Conservation (phyloP, 164 flowering plant species). For the Warburgia ugandensis region DNA sequence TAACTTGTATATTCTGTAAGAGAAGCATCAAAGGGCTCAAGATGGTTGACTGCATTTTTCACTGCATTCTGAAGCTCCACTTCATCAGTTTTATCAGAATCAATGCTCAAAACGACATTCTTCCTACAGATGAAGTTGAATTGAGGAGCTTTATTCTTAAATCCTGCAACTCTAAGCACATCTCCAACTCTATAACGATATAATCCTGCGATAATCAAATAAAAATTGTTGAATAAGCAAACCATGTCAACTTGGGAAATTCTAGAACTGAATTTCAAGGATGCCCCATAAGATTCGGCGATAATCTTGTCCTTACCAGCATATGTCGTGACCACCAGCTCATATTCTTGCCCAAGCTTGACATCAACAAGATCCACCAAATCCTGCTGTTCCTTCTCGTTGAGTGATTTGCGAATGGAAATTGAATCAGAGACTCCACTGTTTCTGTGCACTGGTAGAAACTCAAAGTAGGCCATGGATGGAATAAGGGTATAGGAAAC, state of each 20-base stretch:
- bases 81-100: conserved; percentile 91
- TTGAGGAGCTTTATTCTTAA: conserved; percentile 96
- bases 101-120: conserved; percentile 90
- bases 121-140: conserved; percentile 88
- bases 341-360: conserved; percentile 86
- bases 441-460: conserved; percentile 64
- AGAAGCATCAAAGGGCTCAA: conserved; percentile 62
- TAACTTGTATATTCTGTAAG: conserved; percentile 85
- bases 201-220: conserved; percentile 43
- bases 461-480: conserved; percentile 88
- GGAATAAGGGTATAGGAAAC: conserved; percentile 91
- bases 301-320: conserved; percentile 77
- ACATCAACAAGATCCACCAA: conserved; percentile 82
- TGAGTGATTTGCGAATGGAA: conserved; percentile 45
- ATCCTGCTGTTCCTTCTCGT: conserved; percentile 61
- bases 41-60: conserved; percentile 56
- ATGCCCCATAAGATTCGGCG: not conserved
- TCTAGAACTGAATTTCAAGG: not conserved
- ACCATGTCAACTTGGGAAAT: no score
- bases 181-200: conserved; percentile 91
- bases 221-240: not conserved
- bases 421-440: conserved; percentile 27
- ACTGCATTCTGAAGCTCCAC: conserved; percentile 91
- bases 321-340: conserved; percentile 96
- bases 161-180: conserved; percentile 82